A percentile compares a stretch with the other conserved stretches of the same genome.
Conservation (phyloP, 139 green algal species). For the Closterium sp. region DNA sequence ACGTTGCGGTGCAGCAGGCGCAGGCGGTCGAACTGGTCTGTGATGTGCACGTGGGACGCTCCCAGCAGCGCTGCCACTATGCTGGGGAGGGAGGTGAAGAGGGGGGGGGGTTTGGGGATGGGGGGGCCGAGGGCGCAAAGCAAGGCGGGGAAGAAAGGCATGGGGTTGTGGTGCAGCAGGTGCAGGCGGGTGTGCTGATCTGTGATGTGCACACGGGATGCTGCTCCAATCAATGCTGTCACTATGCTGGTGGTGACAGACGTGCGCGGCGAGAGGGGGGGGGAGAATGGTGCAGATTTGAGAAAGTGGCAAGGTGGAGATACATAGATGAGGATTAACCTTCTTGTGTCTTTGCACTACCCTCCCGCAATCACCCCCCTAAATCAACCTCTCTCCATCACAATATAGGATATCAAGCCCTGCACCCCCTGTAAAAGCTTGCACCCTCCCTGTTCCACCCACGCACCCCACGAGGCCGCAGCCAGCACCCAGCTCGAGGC, state of each 20-base stretch:
- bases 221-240: slow-evolving; percentile 20
- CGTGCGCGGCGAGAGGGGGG: too few species aligned
- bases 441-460: background rate
- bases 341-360: too few species aligned
- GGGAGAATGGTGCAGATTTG: background rate
- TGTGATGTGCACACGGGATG: slow-evolving; percentile 23
- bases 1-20: slow-evolving; percentile 33
- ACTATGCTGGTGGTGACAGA: background rate
- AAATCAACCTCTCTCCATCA: background rate
- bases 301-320: too few species aligned
- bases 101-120: too few species aligned
- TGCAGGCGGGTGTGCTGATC: slow-evolving; percentile 11
- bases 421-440: background rate
- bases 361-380: too few species aligned
- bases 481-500: slow-evolving; percentile 41
- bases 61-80: slow-evolving; percentile 25
- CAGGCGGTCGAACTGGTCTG: slow-evolving; percentile 26
- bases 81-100: background rate
- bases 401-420: background rate
- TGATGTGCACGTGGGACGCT: slow-evolving; percentile 23
- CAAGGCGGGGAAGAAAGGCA: too few species aligned
- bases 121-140: too few species aligned
- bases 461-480: slow-evolving; percentile 40
- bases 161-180: slow-evolving; percentile 36
- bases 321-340: too few species aligned